Evolutionary conservation across 345 rosid species (phyloP).

Genomic region (Linum tenue): DNA sequence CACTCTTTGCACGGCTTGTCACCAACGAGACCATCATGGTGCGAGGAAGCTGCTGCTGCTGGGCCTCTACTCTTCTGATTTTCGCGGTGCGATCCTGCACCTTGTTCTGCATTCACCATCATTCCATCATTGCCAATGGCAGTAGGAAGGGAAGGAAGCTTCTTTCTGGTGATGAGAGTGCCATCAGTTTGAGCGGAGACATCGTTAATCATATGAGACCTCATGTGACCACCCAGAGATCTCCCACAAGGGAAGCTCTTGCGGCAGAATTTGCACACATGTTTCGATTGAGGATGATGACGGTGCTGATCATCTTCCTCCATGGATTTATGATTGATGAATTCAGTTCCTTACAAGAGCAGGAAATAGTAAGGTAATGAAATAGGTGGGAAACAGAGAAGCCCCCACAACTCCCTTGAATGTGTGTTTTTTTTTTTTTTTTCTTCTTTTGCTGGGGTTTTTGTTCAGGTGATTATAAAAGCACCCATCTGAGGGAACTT

Average conservation of each 20-base stretch:
- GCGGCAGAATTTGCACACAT: constrained; percentile 54
- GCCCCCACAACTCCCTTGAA: background rate
- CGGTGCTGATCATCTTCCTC: constrained; percentile 21
- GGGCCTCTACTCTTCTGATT: background rate
- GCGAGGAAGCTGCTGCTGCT: background rate
- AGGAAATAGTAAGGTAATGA: background rate
- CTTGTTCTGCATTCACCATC: too few species aligned
- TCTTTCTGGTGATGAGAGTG: constrained; percentile 26
- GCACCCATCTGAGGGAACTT: constrained; percentile 18
- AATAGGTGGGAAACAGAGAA: constrained; percentile 19
- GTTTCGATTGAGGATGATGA: constrained; percentile 21
- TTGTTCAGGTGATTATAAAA: background rate
- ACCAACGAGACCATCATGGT: background rate
- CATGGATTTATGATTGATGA: constrained; percentile 8
- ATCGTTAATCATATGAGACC: constrained; percentile 46
- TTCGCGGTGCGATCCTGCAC: too few species aligned
- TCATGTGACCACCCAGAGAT: constrained; percentile 71
- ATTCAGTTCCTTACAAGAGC: too few species aligned
- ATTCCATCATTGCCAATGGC: too few species aligned
- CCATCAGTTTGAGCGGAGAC: constrained; percentile 27
- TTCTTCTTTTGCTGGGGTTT: constrained; percentile 20
- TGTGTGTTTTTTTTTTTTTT: too few species aligned
- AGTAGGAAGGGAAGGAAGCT: constrained; percentile 18
- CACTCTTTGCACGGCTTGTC: background rate
- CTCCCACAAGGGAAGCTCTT: constrained; percentile 55